Evolutionary conservation across 108 stramenopile species (phyloP), one percentile per base, ranked within the genome.

Genomic region (Fistulifera pelliculosa): DNA sequence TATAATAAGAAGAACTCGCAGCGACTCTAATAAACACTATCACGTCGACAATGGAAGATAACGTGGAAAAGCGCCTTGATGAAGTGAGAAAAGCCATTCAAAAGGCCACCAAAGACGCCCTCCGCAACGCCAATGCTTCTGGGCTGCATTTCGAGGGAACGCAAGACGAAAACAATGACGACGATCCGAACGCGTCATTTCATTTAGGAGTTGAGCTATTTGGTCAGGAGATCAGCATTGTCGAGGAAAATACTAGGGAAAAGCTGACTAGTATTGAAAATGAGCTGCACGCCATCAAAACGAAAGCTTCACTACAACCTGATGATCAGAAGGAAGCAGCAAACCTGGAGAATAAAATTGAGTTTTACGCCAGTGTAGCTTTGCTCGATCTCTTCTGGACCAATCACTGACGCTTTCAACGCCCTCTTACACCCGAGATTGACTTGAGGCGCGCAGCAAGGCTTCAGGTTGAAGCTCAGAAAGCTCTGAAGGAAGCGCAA

Each of bases 141-240:
- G n/a, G n/a, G n/a, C n/a, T n/a, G n/a, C n/a, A n/a, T n/a, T n/a
- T n/a, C n/a, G n/a, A n/a, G n/a, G n/a, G n/a, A n/a, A n/a, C n/a
- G n/a, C n/a, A n/a, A 3, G 31, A 35, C 31, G 31, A 35, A 35
- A 35, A 35, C 31, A 35, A 35, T 35, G 31, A 54, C 25, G 45
- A 58, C 11, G 47, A 73, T 49, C 59, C 55, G 47, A 74, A 68
- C 55, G 70, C 66, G 6, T 64, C 68, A 19, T 80, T 80, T 48
- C 38, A 60, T 12, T 49, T 80, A 56, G 79, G 75, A 13, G 70
- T 80, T 74, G 69, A 73, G n/a, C 56, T 80, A 44, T 80, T 80
- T 68, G 75, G 79, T 13, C 56, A 64, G 24, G 72, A 63, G 13
- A 25, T 52, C 2, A 18, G 39, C 18, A 47, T 54, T 24, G 38